These are phyloP conservation scores for Ogataea hybrid DNA, from an alignment of 1,139 yeast genomes.

Conservation along the genomic window DNA sequence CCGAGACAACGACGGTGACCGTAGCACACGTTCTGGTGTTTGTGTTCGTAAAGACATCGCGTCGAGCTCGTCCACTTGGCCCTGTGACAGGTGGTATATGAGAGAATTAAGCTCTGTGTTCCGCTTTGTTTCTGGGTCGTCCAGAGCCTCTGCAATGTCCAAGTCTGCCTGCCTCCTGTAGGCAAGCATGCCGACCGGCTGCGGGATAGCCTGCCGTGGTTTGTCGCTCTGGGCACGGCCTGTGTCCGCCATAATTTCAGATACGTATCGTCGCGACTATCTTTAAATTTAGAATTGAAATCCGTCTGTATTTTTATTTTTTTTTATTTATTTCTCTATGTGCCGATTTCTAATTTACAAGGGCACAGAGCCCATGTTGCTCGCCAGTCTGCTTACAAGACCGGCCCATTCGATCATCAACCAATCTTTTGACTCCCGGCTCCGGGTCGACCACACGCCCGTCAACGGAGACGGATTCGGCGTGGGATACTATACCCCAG, in stretches of 20 bases:
- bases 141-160: constrained; percentile 5
- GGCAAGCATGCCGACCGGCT: background rate
- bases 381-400: constrained; percentile 83
- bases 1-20: no score
- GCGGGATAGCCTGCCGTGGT: background rate
- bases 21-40: no score
- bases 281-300: no score
- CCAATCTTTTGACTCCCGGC: constrained; percentile 88
- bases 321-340: no score
- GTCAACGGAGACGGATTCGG: constrained; percentile 99
- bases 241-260: constrained; percentile 2
- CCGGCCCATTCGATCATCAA: constrained; percentile 98
- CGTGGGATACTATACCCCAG: constrained; percentile 84
- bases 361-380: constrained; percentile 75
- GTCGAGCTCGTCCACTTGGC: constrained; percentile 16
- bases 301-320: no score
- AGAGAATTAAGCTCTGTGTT: constrained; percentile 31
- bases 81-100: constrained; percentile 25
- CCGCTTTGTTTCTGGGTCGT: constrained; percentile 27
- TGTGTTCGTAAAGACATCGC: background rate
- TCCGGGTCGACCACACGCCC: constrained; percentile 87
- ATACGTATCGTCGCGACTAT: constrained; percentile 4
- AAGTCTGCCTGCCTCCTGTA: background rate
- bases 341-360: constrained; percentile 59
- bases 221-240: background rate